phyloP scores from a whole-genome alignment of 345 rosid species.

The Iberis pinnata region DNA sequence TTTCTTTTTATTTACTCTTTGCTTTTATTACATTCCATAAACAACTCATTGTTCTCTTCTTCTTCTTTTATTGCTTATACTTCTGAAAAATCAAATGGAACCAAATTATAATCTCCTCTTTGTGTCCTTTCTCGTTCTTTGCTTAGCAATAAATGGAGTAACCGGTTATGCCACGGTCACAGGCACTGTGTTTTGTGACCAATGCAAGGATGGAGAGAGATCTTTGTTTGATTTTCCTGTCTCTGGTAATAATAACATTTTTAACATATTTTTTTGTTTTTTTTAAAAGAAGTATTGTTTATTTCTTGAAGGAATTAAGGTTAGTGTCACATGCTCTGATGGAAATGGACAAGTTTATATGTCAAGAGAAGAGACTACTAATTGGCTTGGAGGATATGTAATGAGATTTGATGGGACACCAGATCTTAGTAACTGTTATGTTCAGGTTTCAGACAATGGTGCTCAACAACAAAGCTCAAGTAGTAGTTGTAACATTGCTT shows the following conservation, averaged over 20 bases:
- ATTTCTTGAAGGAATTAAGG: conserved; percentile 50
- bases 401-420: conserved; percentile 72
- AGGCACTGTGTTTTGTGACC: conserved; percentile 82
- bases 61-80: conserved; percentile 26
- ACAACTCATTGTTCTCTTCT: conserved; percentile 9
- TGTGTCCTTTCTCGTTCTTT: conserved; percentile 39
- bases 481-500: conserved; percentile 41
- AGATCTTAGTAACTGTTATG: conserved; percentile 64
- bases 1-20: conserved; percentile 19
- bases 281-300: not conserved
- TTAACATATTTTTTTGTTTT: not conserved
- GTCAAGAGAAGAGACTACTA: conserved; percentile 69
- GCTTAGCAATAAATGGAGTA: conserved; percentile 41
- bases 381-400: conserved; percentile 57
- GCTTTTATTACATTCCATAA: conserved; percentile 11
- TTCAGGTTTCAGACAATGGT: conserved; percentile 45
- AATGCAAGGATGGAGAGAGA: conserved; percentile 74
- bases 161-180: conserved; percentile 52
- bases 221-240: conserved; percentile 77
- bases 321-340: conserved; percentile 50
- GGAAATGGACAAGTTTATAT: conserved; percentile 46
- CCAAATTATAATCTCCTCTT: conserved; percentile 31
- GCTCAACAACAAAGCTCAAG: conserved; percentile 36
- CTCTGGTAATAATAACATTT: conserved; percentile 34
- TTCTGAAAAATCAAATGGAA: conserved; percentile 35